Conservation (phyloP, 768 basidiomycete genomes). For the Trametes cinnabarina region DNA sequence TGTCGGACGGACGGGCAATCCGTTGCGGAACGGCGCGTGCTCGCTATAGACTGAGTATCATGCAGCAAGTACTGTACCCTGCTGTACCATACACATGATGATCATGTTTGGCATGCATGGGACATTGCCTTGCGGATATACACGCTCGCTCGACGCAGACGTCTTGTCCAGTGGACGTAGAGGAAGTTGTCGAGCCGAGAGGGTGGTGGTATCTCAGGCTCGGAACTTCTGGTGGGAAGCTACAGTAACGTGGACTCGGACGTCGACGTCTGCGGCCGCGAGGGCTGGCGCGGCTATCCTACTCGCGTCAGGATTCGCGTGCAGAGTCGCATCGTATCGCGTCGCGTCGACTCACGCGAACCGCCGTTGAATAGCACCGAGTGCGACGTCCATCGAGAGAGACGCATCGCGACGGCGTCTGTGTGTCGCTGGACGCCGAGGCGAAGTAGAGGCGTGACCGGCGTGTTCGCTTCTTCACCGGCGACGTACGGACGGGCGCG, state of each 20-base stretch:
- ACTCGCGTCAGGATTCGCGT: constrained; percentile 11
- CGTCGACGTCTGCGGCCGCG: constrained; percentile 5
- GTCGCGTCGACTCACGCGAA: constrained; percentile 8
- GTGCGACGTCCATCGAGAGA: background rate
- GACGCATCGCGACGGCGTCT: background rate
- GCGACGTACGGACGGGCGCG: too few species aligned
- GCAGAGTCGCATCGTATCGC: constrained; percentile 6
- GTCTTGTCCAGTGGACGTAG: background rate
- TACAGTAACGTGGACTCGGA: too few species aligned
- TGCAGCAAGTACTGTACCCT: background rate
- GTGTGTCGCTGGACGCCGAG: background rate
- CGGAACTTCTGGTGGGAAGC: constrained; percentile 6
- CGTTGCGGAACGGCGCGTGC: background rate
- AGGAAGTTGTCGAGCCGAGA: constrained; percentile 4
- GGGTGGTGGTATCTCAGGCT: background rate
- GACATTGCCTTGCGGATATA: background rate
- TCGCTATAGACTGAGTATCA: background rate
- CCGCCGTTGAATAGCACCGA: background rate
- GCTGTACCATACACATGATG: too few species aligned
- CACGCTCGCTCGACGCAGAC: background rate
- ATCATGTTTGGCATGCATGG: background rate
- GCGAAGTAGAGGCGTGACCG: background rate
- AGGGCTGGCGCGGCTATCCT: background rate
- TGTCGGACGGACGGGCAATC: background rate
- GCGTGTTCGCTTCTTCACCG: background rate